Conservation (phyloP, 2,329 filamentous ascomycete species). For the Colletotrichum kahawae region DNA sequence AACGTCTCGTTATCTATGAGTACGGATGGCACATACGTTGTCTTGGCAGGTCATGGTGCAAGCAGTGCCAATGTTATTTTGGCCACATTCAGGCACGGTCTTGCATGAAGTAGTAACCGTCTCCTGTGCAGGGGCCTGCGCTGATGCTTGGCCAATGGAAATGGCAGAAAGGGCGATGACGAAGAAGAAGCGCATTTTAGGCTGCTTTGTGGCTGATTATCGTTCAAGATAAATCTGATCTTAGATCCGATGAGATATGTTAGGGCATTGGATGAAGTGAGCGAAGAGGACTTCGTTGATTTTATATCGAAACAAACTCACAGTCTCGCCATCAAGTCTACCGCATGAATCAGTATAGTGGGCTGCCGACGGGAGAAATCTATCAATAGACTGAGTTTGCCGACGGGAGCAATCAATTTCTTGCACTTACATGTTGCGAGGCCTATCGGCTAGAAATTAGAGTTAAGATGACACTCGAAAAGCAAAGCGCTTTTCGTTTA, state of each 20-base stretch:
- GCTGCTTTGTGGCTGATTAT: background rate
- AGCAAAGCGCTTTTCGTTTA: background rate
- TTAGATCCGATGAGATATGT: background rate
- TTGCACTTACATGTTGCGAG: background rate
- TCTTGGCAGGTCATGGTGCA: background rate
- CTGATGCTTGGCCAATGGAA: background rate
- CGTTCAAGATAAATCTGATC: background rate
- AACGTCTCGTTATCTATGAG: background rate
- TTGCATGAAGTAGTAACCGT: background rate
- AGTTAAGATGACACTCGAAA: background rate
- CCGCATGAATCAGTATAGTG: background rate
- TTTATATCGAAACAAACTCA: background rate
- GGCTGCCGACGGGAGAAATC: background rate
- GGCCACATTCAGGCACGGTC: background rate
- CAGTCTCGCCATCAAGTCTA: background rate
- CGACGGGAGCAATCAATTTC: background rate
- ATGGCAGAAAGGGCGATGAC: background rate
- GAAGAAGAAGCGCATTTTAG: background rate
- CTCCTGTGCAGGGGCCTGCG: background rate
- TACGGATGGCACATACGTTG: background rate
- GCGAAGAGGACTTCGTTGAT: background rate
- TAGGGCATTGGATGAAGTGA: background rate
- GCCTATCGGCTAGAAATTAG: background rate
- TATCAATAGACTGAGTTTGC: background rate
- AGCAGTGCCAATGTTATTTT: background rate